Percentiles rank a stretch among this genome's conserved stretches.
These are phyloP conservation scores for Ceratocystis cacaofunesta DNA, from an alignment of 2,329 filamentous ascomycete species.

Conservation along the genomic window DNA sequence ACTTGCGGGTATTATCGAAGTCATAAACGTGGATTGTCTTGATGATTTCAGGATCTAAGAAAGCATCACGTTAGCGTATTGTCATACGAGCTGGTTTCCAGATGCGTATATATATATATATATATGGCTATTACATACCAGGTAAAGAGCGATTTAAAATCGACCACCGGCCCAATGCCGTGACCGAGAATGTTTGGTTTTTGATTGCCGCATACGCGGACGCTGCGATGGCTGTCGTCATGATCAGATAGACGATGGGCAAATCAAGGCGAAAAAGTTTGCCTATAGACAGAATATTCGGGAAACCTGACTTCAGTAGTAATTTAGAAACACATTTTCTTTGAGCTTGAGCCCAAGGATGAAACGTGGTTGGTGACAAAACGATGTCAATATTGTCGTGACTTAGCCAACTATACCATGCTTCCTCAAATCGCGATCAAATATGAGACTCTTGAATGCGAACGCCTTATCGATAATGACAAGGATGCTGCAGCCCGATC, in stretches of 20 bases:
- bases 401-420: not conserved
- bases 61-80: no score
- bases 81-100: no score
- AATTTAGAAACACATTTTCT: no score
- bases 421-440: not conserved
- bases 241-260: not conserved
- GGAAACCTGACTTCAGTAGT: no score
- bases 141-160: constrained; percentile 12
- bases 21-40: constrained; percentile 84
- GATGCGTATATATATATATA: no score
- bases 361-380: no score
- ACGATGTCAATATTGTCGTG: not conserved
- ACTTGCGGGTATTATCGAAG: constrained; percentile 85
- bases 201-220: constrained; percentile 15
- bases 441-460: not conserved
- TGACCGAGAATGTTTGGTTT: constrained; percentile 13
- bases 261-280: not conserved
- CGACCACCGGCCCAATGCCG: constrained; percentile 15
- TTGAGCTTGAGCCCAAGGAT: no score
- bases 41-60: constrained; percentile 47
- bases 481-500: not conserved
- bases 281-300: not conserved
- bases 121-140: not conserved
- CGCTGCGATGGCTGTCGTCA: constrained; percentile 5
- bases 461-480: not conserved